A percentile compares a stretch with the other conserved stretches of the same genome.
These are phyloP conservation scores for Chiua virens DNA, from an alignment of 768 basidiomycete species.

Conservation along the genomic window DNA sequence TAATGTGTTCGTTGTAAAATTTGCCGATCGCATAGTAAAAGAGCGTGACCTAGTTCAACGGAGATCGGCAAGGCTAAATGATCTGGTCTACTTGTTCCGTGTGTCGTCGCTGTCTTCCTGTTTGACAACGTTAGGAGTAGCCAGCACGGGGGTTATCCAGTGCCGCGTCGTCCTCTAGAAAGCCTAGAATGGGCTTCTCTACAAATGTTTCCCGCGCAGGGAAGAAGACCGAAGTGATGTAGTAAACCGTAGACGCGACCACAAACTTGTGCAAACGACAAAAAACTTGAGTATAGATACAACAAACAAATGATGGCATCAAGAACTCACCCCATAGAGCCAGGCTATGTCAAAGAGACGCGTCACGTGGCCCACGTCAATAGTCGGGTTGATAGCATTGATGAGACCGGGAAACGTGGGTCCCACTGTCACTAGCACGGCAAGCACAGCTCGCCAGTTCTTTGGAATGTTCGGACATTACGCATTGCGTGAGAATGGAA, in stretches of 20 bases:
- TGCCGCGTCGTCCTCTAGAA: slow-evolving; percentile 19
- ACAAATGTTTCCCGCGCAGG: slow-evolving; percentile 28
- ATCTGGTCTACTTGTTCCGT: slow-evolving; percentile 2
- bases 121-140: neutral
- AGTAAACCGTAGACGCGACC: slow-evolving; percentile 25
- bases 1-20: no score
- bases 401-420: slow-evolving; percentile 79
- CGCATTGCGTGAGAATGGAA: neutral
- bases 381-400: slow-evolving; percentile 63
- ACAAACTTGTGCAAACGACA: slow-evolving; percentile 17
- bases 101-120: neutral
- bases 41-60: neutral
- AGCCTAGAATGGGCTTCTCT: slow-evolving; percentile 24
- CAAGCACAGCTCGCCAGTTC: slow-evolving; percentile 82
- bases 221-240: slow-evolving; percentile 24
- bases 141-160: neutral
- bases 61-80: slow-evolving; percentile 5
- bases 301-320: neutral
- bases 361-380: slow-evolving; percentile 57
- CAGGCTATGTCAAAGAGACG: slow-evolving; percentile 72
- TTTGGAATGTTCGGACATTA: slow-evolving; percentile 25
- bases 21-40: neutral
- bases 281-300: neutral
- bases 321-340: slow-evolving; percentile 64
- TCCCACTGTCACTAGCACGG: slow-evolving; percentile 66